Percentiles rank a stretch among this genome's conserved stretches.
These are phyloP conservation scores for Dictyostelium purpureum DNA, from an alignment of 78 protist genomes.

Conservation along the genomic window DNA sequence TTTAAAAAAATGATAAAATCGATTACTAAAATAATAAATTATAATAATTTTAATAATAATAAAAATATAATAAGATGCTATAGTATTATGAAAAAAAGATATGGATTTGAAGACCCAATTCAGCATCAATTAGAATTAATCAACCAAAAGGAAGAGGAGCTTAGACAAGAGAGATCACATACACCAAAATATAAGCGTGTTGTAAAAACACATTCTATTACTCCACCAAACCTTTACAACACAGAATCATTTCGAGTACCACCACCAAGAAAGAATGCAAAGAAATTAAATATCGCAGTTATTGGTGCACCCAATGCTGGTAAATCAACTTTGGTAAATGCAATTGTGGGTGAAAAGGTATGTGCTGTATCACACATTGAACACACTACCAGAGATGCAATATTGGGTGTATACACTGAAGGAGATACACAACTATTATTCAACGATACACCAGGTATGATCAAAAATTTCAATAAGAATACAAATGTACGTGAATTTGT, in stretches of 20 bases:
- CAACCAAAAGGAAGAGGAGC: background rate
- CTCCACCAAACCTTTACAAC: constrained; percentile 42
- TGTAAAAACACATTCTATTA: constrained; percentile 41
- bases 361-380: constrained; percentile 58
- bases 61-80: no score
- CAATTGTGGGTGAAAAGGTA: constrained; percentile 61
- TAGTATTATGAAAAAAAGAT: no score
- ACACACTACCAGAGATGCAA: constrained; percentile 77
- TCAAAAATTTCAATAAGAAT: constrained; percentile 32
- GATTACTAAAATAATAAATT: no score
- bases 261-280: constrained; percentile 2
- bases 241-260: background rate
- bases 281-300: constrained; percentile 61
- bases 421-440: constrained; percentile 68
- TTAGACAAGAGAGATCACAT: background rate
- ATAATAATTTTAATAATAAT: no score
- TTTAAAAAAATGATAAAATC: no score
- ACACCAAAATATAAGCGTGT: constrained; percentile 26
- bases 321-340: constrained; percentile 81
- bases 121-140: constrained; percentile 15
- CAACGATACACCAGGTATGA: constrained; percentile 83
- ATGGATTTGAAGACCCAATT: constrained; percentile 9
- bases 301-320: constrained; percentile 87
- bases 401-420: constrained; percentile 52
- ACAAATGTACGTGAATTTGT: constrained; percentile 45